Percentiles rank a stretch among this genome's conserved stretches.
phyloP scores from a whole-genome alignment of 495 filamentous ascomycete genomes.

The Aspergillus bridgeri region DNA sequence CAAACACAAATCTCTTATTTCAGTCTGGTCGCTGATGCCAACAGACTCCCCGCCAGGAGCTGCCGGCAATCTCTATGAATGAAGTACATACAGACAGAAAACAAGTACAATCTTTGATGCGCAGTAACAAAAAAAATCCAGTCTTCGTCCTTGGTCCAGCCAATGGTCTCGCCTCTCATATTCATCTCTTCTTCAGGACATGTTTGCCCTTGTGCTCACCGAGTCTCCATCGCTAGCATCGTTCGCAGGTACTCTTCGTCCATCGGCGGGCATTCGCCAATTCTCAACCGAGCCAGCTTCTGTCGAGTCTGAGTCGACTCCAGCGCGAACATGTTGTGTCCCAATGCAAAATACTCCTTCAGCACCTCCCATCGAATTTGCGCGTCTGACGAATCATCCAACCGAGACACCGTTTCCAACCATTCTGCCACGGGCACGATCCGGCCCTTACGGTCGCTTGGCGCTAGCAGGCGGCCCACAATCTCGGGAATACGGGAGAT shows the following conservation, averaged over 20 bases:
- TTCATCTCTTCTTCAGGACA: background rate
- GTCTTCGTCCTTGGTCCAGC: background rate
- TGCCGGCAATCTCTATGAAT: background rate
- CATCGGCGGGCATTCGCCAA: background rate
- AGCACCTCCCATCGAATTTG: background rate
- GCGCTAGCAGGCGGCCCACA: background rate
- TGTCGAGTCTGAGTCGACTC: background rate
- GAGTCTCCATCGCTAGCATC: background rate
- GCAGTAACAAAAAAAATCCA: background rate
- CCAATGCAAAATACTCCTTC: background rate
- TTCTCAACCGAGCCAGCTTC: background rate
- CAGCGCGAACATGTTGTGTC: slow-evolving; percentile 1
- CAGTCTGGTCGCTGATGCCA: background rate
- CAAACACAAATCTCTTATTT: background rate
- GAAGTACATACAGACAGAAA: background rate
- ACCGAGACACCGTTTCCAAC: background rate
- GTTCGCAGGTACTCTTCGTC: background rate
- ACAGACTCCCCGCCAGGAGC: background rate
- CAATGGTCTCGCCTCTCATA: background rate
- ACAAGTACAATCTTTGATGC: background rate
- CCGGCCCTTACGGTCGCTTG: background rate
- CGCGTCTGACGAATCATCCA: background rate
- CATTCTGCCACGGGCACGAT: background rate
- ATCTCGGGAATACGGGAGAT: background rate
- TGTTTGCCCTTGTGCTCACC: background rate